Conservation (phyloP, 345 rosid genomes). For the Ailanthus altissimus region DNA sequence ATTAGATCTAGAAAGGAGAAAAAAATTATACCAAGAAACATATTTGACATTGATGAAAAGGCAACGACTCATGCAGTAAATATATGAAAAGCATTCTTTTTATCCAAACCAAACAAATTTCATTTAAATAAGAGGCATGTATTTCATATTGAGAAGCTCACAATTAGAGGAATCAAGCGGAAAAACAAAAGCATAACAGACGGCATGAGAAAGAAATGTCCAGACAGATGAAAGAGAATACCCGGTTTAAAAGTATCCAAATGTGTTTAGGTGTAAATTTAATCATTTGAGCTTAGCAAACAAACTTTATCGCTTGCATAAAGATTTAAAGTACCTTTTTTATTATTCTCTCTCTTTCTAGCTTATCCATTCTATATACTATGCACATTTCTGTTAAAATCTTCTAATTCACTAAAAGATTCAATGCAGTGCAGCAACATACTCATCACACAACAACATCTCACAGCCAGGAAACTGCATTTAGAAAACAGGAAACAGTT, state of each 20-base stretch:
- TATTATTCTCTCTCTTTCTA: not conserved
- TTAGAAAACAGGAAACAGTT: not conserved
- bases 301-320: not conserved
- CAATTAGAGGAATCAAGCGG: not conserved
- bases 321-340: not conserved
- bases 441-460: not conserved
- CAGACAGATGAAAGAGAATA: not conserved
- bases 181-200: not conserved
- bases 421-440: not conserved
- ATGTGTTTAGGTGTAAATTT: not conserved
- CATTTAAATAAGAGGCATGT: not conserved
- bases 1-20: not conserved
- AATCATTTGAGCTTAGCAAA: not conserved
- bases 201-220: not conserved
- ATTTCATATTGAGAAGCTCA: not conserved
- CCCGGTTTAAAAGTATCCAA: not conserved
- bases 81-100: not conserved
- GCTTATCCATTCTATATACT: not conserved
- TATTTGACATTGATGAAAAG: not conserved
- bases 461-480: not conserved
- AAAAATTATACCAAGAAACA: not conserved
- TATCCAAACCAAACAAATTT: not conserved
- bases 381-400: not conserved
- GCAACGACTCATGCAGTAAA: not conserved
- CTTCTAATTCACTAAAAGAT: not conserved